Percentiles rank a stretch among this genome's conserved stretches.
Conservation (phyloP, 768 basidiomycete genomes). For the Rhizopogon sp. region DNA sequence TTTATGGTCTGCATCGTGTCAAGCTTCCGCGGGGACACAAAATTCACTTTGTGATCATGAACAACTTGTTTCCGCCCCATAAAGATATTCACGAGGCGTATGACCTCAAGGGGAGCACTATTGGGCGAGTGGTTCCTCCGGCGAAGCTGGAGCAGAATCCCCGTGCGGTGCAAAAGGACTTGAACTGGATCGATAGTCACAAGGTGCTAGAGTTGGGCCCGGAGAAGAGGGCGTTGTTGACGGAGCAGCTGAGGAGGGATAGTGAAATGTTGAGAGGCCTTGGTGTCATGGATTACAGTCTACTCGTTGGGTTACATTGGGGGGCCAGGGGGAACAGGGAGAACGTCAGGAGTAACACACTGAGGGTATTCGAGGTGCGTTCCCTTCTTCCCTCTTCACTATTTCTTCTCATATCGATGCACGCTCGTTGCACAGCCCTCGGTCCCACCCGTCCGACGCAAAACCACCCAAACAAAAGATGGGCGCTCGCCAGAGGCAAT, state of each 20-base stretch:
- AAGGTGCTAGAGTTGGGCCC: constrained; percentile 88
- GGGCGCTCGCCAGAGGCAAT: constrained; percentile 66
- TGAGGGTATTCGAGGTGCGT: constrained; percentile 88
- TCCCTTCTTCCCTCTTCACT: neutral
- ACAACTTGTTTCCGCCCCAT: constrained; percentile 97
- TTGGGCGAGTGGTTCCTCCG: constrained; percentile 84
- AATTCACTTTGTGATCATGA: constrained; percentile 99
- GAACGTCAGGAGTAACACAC: constrained; percentile 83
- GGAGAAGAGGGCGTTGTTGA: constrained; percentile 86
- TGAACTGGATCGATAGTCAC: constrained; percentile 89
- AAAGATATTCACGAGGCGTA: constrained; percentile 97
- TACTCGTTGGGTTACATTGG: constrained; percentile 92
- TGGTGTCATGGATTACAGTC: constrained; percentile 94
- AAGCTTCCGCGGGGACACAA: constrained; percentile 91
- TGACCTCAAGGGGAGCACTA: constrained; percentile 92
- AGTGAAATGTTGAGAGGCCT: constrained; percentile 78
- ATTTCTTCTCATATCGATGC: constrained; percentile 4
- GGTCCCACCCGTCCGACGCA: constrained; percentile 58
- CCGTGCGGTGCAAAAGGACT: constrained; percentile 87
- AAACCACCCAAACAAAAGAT: constrained; percentile 54
- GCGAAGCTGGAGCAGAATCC: constrained; percentile 75
- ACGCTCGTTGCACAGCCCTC: constrained; percentile 47
- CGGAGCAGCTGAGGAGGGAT: constrained; percentile 88
- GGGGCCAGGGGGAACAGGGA: constrained; percentile 89
- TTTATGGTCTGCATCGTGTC: constrained; percentile 96